Evolutionary conservation across 2,329 filamentous ascomycete species (phyloP).

Genomic region (Colletotrichum tanaceti): DNA sequence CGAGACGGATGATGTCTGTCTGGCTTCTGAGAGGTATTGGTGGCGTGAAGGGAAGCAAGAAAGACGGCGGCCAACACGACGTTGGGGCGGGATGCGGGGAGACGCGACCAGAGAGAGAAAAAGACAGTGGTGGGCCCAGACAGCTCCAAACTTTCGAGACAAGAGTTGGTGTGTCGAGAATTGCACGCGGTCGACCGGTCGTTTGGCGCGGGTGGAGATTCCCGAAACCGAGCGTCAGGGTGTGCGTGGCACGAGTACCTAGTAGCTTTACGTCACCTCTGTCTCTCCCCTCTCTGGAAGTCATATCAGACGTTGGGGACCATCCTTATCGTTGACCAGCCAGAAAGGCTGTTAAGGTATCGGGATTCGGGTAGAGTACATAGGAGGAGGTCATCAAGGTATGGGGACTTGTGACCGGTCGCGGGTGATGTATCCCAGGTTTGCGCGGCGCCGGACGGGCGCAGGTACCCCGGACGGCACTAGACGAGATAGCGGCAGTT

Average conservation of each 20-base stretch:
- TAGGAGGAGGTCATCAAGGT: background rate
- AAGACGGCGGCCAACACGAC: slow-evolving; percentile 13
- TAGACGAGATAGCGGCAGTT: slow-evolving; percentile 9
- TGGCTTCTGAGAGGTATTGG: background rate
- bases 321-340: slow-evolving; percentile 7
- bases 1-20: background rate
- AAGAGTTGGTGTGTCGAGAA: slow-evolving; percentile 4
- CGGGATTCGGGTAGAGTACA: background rate
- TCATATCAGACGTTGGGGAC: slow-evolving; percentile 21
- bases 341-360: slow-evolving; percentile 19
- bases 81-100: slow-evolving; percentile 33
- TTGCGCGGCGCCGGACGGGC: slow-evolving; percentile 30
- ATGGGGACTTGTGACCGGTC: slow-evolving; percentile 8
- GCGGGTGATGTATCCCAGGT: slow-evolving; percentile 3
- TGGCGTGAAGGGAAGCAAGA: slow-evolving; percentile 13
- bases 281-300: background rate
- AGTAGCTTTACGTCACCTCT: slow-evolving; percentile 31
- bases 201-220: too few relatives aligned
- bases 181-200: slow-evolving; percentile 1
- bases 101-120: background rate
- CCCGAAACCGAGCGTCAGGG: too few relatives aligned
- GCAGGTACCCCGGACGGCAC: slow-evolving; percentile 31
- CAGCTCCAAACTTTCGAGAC: background rate
- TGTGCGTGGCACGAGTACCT: too few relatives aligned
- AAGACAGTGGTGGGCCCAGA: background rate